Conservation (phyloP, 2,329 filamentous ascomycete genomes). For the Trichothecium sympodiale region DNA sequence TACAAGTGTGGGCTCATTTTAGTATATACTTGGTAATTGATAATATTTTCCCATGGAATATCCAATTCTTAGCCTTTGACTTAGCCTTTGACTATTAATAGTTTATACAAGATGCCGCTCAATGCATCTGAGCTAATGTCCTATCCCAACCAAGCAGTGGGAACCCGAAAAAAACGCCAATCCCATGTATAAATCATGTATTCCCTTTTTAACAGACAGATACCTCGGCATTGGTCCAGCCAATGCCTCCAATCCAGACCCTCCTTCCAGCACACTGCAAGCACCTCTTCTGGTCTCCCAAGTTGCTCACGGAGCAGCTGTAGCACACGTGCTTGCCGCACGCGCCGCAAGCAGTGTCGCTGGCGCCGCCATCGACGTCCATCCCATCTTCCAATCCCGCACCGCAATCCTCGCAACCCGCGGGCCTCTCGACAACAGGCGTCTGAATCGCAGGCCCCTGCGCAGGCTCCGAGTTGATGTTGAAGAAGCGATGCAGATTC, state of each 20-base stretch:
- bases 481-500: conserved; percentile 52
- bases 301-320: conserved; percentile 46
- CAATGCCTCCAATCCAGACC: conserved; percentile 8
- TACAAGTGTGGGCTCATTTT: no score
- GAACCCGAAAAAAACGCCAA: conserved; percentile 5
- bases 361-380: conserved; percentile 22
- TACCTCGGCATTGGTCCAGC: conserved; percentile 10
- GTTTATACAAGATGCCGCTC: no score
- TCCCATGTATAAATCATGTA: neutral
- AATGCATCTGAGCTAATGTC: no score
- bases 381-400: conserved; percentile 17
- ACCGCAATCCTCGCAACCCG: conserved; percentile 45
- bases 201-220: conserved; percentile 10
- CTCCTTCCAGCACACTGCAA: conserved; percentile 36
- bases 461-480: conserved; percentile 30
- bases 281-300: conserved; percentile 42
- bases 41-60: neutral
- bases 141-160: no score
- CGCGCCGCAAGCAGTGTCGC: conserved; percentile 28
- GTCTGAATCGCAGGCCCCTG: conserved; percentile 13
- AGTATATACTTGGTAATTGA: no score
- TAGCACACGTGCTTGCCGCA: conserved; percentile 48
- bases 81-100: no score
- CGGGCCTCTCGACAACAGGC: conserved; percentile 9
- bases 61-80: neutral